Base-by-base conservation (phyloP, 257 asterid species). In the Cordia subcordata region DNA sequence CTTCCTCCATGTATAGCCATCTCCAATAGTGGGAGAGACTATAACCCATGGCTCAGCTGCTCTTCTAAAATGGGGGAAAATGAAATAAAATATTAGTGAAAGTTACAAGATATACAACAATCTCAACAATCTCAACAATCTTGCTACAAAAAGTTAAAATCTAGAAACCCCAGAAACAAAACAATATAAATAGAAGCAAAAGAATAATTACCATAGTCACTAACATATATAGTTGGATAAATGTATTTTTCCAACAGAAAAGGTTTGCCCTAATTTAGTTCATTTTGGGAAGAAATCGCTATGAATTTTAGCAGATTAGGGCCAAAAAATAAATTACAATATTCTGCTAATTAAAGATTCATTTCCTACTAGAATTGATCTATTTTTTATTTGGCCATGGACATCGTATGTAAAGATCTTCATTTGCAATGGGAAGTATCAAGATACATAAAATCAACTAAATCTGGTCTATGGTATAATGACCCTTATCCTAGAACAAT, bases 1-100 rank as follows among this genome's bases (percentile, higher is more conserved):
- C 64, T 90, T 90, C 45, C 96, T 80, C 97, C 97, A 86, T n/a
- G 88, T 81, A 60, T 53, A 69, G 10, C 85, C 92, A 80, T 90
- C 97, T 66, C 75, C 82, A 17, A 42, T 60, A 0, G 82, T 75
- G 9, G 71, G 46, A 42, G 81, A 66, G 5, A 63, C 19, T 10
- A 1, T 56, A 10, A 39, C 64, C 81, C 81, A 45, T 32, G 96
- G 68, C 40, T 73, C 75, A 8, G 79, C 58, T 8, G 46, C 71
- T 72, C 72, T 82, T 42, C 96, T 89, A 79, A 20, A 64, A 58
- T 63, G 17, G 16, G 15, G 14, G 21, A 42, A 50, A 55, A 16
- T 57, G 47, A 14, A 42, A 42, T 42, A 14, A 27, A 11, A 3
- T 42, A 42, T 42, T 42, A 42, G 15, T 42, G 4, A 4, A 42